These are phyloP conservation scores for Aspergillus versicolor DNA, from an alignment of 2,329 filamentous ascomycete species.

Conservation along the genomic window DNA sequence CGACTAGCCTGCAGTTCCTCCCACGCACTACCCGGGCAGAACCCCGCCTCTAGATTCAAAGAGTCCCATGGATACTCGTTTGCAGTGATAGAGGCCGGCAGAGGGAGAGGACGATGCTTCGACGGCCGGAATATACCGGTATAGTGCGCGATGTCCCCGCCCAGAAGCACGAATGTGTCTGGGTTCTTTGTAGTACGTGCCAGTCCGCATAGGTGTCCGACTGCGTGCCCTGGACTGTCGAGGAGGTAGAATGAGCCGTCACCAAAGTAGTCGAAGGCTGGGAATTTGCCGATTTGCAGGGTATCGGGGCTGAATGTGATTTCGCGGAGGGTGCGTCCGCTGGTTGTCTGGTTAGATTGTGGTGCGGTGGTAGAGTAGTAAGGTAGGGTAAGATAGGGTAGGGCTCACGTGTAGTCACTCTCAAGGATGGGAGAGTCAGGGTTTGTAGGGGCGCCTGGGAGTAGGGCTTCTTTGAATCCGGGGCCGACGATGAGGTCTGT, in stretches of 20 bases:
- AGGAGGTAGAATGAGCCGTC: constrained; percentile 59
- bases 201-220: constrained; percentile 28
- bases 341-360: not conserved
- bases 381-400: not conserved
- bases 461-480: constrained; percentile 19
- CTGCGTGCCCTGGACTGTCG: constrained; percentile 36
- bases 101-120: constrained; percentile 5
- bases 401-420: constrained; percentile 17
- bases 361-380: too few relatives aligned
- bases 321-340: constrained; percentile 19
- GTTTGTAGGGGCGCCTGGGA: constrained; percentile 23
- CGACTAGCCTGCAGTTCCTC: constrained; percentile 14
- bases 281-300: constrained; percentile 34
- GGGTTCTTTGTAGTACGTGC: constrained; percentile 24
- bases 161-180: constrained; percentile 27
- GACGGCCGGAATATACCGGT: constrained; percentile 34
- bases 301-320: constrained; percentile 12
- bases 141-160: constrained; percentile 28
- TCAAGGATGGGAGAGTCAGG: constrained; percentile 13
- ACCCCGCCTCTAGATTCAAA: not conserved
- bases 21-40: constrained; percentile 10
- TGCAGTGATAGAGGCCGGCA: not conserved
- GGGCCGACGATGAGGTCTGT: constrained; percentile 27
- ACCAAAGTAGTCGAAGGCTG: constrained; percentile 51
- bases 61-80: too few relatives aligned